Base-by-base conservation (phyloP, 106 monocot species). In the Alisma plantagoaquatica region DNA sequence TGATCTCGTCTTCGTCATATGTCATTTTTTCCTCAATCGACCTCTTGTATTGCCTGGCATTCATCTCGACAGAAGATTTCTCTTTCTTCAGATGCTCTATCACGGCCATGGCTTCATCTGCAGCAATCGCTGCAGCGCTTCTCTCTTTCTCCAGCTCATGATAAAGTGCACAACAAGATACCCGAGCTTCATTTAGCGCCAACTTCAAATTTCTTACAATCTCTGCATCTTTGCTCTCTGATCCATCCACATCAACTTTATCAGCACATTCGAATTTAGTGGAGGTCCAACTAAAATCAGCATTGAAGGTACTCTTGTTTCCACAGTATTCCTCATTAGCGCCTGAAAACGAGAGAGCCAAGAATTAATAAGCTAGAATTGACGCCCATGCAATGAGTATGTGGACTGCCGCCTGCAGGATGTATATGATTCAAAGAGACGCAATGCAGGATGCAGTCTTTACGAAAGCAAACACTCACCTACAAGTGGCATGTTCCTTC, bases 71-170 rank as follows among this genome's bases (percentile, higher is more conserved):
- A 1, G 66, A 67, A 10, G 84, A 79, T 53, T 91, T 91, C 62
- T 91, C 91, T 66, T 78, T 70, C 54, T 91, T 84, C 19, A 91
- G 77, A 2, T 84, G 51, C 27, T 73, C 43, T 64, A 91, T 91
- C 91, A 91, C 85, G 0, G 84, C 77, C 91, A 91, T 81, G 19
- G 91, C 84, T 65, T 91, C 91, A 28, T 91, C 91, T 24, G 84
- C 77, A 23, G 91, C 77, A 31, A 64, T 73, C 2, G 81, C 77
- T 48, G 91, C 68, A 38, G 91, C 84, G 48, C 54, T 91, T 48
- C 91, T 80, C 75, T 91, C 91, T 42, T 84, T 81, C 63, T 91
- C 91, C 45, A 91, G 41, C 26, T 91, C 91, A 54, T 72, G 59
- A 46, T 50, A 66, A 20, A 91, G 72, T 11, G 55, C 69, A 29